phyloP scores from a whole-genome alignment of 2,329 filamentous ascomycete genomes.

The Periconia sp. region DNA sequence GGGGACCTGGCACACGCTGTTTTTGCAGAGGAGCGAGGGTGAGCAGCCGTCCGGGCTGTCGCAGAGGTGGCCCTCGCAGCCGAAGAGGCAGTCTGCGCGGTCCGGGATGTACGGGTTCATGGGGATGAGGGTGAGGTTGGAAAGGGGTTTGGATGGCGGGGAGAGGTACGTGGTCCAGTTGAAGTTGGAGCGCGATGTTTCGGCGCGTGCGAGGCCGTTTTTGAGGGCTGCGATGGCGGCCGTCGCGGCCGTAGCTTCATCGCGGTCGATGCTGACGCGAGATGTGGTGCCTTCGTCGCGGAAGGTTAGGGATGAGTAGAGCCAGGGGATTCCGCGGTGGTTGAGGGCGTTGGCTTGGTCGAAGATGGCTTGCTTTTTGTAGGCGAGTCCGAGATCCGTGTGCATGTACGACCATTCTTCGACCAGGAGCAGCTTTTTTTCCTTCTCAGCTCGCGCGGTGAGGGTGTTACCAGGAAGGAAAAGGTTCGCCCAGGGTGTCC shows the following conservation, averaged over 20 bases:
- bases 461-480: constrained; percentile 39
- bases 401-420: constrained; percentile 37
- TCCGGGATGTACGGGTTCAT: constrained; percentile 35
- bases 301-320: constrained; percentile 34
- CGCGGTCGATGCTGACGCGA: constrained; percentile 24
- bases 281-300: constrained; percentile 25
- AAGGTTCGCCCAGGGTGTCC: constrained; percentile 37
- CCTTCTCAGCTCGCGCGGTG: constrained; percentile 22
- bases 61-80: constrained; percentile 35
- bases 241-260: constrained; percentile 14
- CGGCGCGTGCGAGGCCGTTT: constrained; percentile 21
- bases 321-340: constrained; percentile 39
- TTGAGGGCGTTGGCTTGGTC: constrained; percentile 41
- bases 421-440: constrained; percentile 35
- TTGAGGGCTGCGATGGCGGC: constrained; percentile 28
- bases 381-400: constrained; percentile 24
- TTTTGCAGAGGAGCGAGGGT: constrained; percentile 33
- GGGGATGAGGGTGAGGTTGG: constrained; percentile 18
- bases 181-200: constrained; percentile 31
- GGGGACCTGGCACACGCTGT: constrained; percentile 30
- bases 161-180: constrained; percentile 33
- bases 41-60: constrained; percentile 28
- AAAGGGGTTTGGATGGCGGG: constrained; percentile 17
- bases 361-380: constrained; percentile 36
- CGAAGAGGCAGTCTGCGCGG: constrained; percentile 31